Evolutionary conservation across 2,329 filamentous ascomycete species (phyloP).

Genomic region (Coleophoma eucalyptorum): DNA sequence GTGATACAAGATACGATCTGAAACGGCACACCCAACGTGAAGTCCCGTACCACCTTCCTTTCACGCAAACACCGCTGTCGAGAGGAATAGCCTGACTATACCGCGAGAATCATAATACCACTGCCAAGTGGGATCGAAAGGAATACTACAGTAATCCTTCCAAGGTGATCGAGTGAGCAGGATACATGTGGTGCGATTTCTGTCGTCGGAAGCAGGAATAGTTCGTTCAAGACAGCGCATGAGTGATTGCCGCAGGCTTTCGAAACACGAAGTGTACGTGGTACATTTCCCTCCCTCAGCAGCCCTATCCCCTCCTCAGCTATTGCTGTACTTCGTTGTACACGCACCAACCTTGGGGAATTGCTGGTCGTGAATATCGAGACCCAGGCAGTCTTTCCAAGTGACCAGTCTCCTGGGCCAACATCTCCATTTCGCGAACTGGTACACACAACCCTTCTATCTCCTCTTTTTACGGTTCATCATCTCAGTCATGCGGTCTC

Average conservation of each 20-base stretch:
- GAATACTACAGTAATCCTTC: neutral
- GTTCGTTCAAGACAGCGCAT: neutral
- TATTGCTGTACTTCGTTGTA: neutral
- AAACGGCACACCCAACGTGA: neutral
- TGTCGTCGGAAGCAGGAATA: neutral
- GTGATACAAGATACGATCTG: neutral
- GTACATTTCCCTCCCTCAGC: neutral
- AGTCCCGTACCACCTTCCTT: neutral
- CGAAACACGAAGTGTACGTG: slow-evolving; percentile 28
- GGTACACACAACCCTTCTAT: neutral
- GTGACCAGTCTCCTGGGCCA: slow-evolving; percentile 7
- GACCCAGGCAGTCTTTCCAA: neutral
- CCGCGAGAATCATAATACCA: neutral
- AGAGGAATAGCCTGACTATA: too few species aligned
- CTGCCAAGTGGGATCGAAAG: neutral
- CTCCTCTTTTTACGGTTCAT: neutral
- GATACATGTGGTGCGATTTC: neutral
- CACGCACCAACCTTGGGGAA: neutral
- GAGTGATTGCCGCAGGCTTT: slow-evolving; percentile 16
- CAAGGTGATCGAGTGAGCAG: neutral
- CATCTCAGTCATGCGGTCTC: neutral
- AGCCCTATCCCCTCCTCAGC: slow-evolving; percentile 1
- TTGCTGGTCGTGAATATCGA: neutral
- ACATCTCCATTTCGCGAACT: slow-evolving; percentile 5
- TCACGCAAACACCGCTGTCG: neutral